Conservation (phyloP, 371 early-diverging fungal genomes). For the Circinella minor region DNA sequence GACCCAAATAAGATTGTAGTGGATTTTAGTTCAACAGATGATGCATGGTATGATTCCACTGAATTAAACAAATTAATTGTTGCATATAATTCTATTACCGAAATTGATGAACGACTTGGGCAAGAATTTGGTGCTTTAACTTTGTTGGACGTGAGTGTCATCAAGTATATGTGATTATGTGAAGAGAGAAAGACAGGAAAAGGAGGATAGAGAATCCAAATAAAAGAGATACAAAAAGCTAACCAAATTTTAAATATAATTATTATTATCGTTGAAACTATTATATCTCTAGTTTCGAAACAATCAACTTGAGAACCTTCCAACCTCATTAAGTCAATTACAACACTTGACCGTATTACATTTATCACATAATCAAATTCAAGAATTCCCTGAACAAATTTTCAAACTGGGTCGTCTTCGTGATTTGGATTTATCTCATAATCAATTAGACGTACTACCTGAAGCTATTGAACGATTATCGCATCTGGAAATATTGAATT, state of each 20-base stretch:
- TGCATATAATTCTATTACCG: conserved; percentile 68
- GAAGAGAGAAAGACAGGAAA: not conserved
- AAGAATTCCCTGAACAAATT: conserved; percentile 48
- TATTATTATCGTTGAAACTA: too few relatives aligned
- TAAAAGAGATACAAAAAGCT: too few relatives aligned
- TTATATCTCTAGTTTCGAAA: conserved; percentile 49
- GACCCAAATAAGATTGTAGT: conserved; percentile 61
- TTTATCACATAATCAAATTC: conserved; percentile 54
- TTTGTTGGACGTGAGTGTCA: conserved; percentile 63
- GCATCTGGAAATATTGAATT: conserved; percentile 60
- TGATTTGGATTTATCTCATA: conserved; percentile 57
- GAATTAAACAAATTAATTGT: conserved; percentile 71
- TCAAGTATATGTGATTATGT: not conserved
- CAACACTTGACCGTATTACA: conserved; percentile 50
- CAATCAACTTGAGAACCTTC: conserved; percentile 58
- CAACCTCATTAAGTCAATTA: conserved; percentile 47
- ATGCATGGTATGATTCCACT: conserved; percentile 66
- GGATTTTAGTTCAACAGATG: conserved; percentile 52
- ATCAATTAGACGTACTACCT: conserved; percentile 44
- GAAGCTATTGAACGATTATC: conserved; percentile 30
- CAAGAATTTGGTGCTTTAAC: conserved; percentile 68
- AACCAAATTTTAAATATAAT: too few relatives aligned
- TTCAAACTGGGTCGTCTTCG: conserved; percentile 42
- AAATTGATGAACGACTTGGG: conserved; percentile 64
- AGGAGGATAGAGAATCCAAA: not conserved